Conservation (phyloP, 148 eudicot species). For the Amaranthus cruentus region DNA sequence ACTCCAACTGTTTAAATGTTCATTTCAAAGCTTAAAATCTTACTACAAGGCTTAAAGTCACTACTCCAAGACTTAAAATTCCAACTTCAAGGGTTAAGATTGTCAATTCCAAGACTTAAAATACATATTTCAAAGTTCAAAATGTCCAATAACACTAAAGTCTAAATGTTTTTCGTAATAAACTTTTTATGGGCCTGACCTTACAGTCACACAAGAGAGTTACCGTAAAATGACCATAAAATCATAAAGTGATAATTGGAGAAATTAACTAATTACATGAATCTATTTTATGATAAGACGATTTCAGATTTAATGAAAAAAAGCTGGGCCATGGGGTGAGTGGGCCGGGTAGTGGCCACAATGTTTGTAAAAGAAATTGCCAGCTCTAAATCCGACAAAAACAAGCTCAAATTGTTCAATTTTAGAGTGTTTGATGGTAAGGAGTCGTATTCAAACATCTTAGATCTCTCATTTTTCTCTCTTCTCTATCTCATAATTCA, state of each 20-base stretch:
- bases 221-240: too few species aligned
- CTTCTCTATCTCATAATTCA: too few species aligned
- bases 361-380: not conserved
- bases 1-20: too few species aligned
- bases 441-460: conserved; percentile 14
- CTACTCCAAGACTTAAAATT: too few species aligned
- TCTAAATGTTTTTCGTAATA: too few species aligned
- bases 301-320: not conserved
- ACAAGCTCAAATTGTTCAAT: not conserved
- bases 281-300: not conserved
- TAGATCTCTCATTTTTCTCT: conserved; percentile 3
- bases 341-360: conserved; percentile 2
- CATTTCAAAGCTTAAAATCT: too few species aligned
- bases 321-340: not conserved
- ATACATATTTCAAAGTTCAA: too few species aligned
- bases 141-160: too few species aligned
- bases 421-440: conserved; percentile 23
- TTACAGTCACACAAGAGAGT: not conserved
- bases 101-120: too few species aligned
- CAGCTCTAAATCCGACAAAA: conserved; percentile 26
- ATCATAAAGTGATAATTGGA: too few species aligned
- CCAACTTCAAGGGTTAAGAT: too few species aligned
- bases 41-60: too few species aligned
- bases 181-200: not conserved
- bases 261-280: not conserved